A percentile compares a stretch with the other conserved stretches of the same genome.
These are phyloP conservation scores for Chaetomium globosum DNA, from an alignment of 2,329 filamentous ascomycete genomes.

Conservation along the genomic window DNA sequence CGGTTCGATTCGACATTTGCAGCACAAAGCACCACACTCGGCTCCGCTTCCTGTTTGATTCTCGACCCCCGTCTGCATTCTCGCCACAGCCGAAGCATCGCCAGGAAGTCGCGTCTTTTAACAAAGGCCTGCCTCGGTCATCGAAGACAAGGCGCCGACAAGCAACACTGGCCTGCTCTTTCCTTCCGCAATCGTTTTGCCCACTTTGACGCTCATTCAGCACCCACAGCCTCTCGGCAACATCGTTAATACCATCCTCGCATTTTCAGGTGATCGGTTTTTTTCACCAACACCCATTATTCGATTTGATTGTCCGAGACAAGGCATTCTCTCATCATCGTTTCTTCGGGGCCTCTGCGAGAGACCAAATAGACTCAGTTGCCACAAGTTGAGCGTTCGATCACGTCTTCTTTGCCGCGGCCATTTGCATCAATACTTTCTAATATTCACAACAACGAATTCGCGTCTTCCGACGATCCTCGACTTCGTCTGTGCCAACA, in stretches of 20 bases:
- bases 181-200: conserved; percentile 29
- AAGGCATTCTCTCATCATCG: conserved; percentile 34
- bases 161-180: conserved; percentile 21
- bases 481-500: neutral
- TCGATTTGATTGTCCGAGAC: conserved; percentile 24
- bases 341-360: conserved; percentile 31
- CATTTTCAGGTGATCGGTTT: conserved; percentile 20
- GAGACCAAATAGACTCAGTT: conserved; percentile 35
- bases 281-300: conserved; percentile 19
- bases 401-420: conserved; percentile 34
- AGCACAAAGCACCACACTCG: conserved; percentile 8
- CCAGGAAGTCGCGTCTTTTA: conserved; percentile 18
- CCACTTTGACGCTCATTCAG: conserved; percentile 35
- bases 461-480: neutral
- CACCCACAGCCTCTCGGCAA: conserved; percentile 32
- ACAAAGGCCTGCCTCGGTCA: conserved; percentile 13
- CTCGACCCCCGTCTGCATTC: conserved; percentile 8
- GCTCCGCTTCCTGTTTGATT: neutral
- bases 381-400: conserved; percentile 35
- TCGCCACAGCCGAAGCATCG: conserved; percentile 19
- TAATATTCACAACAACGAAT: conserved; percentile 18
- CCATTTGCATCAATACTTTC: conserved; percentile 23
- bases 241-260: conserved; percentile 33
- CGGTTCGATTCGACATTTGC: conserved; percentile 3
- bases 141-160: neutral